Percentiles rank a stretch among this genome's conserved stretches.
These are phyloP conservation scores for Lachnellula willkommii DNA, from an alignment of 2,329 filamentous ascomycete genomes.

Conservation along the genomic window DNA sequence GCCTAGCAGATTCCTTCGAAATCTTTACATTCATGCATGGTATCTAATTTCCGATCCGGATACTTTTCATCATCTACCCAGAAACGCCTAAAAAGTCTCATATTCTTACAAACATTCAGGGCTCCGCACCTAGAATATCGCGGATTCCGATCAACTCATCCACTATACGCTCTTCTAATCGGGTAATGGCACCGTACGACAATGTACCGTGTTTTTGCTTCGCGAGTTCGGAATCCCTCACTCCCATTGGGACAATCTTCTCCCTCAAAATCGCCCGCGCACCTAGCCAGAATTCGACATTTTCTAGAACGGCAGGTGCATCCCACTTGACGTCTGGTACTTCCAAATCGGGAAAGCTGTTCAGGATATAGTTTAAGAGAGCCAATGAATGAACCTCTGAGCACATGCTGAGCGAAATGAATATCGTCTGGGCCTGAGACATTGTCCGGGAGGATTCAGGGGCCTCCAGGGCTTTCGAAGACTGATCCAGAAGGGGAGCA, in stretches of 20 bases:
- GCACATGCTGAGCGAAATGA: constrained; percentile 66
- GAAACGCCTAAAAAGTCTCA: no score
- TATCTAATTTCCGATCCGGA: no score
- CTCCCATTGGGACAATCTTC: constrained; percentile 65
- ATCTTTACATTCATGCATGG: no score
- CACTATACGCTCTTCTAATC: neutral
- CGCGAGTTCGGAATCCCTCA: constrained; percentile 62
- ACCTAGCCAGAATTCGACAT: constrained; percentile 75
- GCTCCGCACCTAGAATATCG: neutral
- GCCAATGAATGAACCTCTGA: constrained; percentile 75
- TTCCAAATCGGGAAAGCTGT: constrained; percentile 60
- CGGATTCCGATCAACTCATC: neutral
- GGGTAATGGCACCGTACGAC: no score
- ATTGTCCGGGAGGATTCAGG: constrained; percentile 48
- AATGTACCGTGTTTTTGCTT: constrained; percentile 33
- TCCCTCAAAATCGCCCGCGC: constrained; percentile 65
- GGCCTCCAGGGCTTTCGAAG: constrained; percentile 65
- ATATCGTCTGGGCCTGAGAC: constrained; percentile 45
- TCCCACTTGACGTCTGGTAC: constrained; percentile 75
- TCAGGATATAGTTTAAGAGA: constrained; percentile 68
- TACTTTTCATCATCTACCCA: no score
- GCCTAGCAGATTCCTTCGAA: no score
- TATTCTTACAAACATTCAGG: neutral
- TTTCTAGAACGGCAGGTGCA: constrained; percentile 64
- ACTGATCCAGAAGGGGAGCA: constrained; percentile 67